These are phyloP conservation scores for Neurospora sp. DNA, from an alignment of 495 filamentous ascomycete species.

Conservation along the genomic window DNA sequence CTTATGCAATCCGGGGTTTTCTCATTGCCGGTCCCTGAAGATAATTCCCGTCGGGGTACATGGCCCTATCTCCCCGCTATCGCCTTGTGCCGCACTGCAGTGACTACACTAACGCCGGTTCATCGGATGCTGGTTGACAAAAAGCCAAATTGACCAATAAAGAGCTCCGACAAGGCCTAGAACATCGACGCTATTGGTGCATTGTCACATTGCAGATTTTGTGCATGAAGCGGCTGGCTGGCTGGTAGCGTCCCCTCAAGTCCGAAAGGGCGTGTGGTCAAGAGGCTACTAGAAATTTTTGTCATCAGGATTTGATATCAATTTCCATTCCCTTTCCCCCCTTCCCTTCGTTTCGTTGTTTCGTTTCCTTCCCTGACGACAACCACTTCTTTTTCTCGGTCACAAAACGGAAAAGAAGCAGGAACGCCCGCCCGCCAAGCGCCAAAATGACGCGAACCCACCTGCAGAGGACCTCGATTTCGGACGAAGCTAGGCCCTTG, in stretches of 20 bases:
- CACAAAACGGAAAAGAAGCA: conserved; percentile 7
- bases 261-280: neutral
- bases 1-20: neutral
- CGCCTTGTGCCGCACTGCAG: neutral
- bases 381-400: neutral
- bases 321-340: neutral
- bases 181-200: neutral
- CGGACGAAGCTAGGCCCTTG: neutral
- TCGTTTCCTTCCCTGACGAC: neutral
- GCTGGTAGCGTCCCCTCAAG: neutral
- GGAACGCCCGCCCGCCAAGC: neutral
- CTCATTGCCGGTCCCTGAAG: neutral
- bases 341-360: neutral
- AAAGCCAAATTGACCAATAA: neutral
- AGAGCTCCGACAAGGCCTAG: neutral
- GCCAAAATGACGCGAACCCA: neutral
- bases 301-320: neutral
- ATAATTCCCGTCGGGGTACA: neutral
- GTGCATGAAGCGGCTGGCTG: neutral
- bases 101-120: neutral
- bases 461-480: neutral
- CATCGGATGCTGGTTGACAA: neutral
- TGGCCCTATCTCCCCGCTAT: neutral
- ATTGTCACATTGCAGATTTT: neutral
- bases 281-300: neutral